phyloP scores from a whole-genome alignment of 371 early-diverging fungal species.

The Catenaria anguillulae region DNA sequence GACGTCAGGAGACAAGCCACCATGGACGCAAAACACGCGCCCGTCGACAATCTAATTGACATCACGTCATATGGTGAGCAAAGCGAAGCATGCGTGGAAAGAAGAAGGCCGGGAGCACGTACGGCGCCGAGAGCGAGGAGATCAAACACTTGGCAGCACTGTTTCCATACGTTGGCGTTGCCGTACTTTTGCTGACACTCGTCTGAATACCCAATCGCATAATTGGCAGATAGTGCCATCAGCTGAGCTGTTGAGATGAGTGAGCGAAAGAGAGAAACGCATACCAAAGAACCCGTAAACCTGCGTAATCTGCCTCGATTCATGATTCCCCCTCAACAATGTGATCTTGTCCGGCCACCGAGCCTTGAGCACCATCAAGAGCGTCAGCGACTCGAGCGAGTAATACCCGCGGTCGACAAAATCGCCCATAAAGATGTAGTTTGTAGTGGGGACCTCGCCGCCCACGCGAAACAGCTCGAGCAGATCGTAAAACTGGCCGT shows the following conservation, averaged over 20 bases:
- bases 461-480: conserved; percentile 96
- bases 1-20: conserved; percentile 95
- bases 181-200: conserved; percentile 97
- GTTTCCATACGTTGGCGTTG: conserved; percentile 96
- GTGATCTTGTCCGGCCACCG: conserved; percentile 94
- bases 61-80: background rate
- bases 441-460: conserved; percentile 91
- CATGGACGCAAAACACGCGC: conserved; percentile 94
- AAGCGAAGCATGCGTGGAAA: background rate
- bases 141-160: conserved; percentile 97
- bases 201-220: no score
- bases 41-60: conserved; percentile 61
- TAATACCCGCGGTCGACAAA: conserved; percentile 99
- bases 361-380: conserved; percentile 88
- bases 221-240: background rate
- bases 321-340: conserved; percentile 97
- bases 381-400: conserved; percentile 91
- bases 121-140: conserved; percentile 95
- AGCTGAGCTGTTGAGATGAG: no score
- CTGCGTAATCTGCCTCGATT: conserved; percentile 95
- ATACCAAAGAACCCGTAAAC: conserved; percentile 98
- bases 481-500: no score
- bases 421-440: conserved; percentile 99
- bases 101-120: conserved; percentile 15
- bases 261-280: conserved; percentile 7